Conservation (phyloP, 1,284 basidiomycete species). For the Leccinum angustisporum region DNA sequence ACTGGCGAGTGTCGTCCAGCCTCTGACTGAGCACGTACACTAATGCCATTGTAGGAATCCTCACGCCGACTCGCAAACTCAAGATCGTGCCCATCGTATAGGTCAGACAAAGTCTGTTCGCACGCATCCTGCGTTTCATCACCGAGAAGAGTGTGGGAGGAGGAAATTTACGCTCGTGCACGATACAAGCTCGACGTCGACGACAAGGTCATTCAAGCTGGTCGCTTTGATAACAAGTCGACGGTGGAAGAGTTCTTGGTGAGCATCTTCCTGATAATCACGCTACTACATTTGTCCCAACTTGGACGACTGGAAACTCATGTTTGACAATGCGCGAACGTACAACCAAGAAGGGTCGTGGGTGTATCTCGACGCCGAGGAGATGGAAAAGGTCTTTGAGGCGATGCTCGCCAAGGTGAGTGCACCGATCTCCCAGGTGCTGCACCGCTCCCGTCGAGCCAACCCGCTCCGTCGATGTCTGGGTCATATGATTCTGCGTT, state of each 20-base stretch:
- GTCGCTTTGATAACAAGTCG: slow-evolving; percentile 99
- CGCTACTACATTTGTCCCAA: background rate
- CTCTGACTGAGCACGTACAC: background rate
- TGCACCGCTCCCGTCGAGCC: slow-evolving; percentile 35
- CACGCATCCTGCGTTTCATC: slow-evolving; percentile 94
- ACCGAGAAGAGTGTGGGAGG: slow-evolving; percentile 97
- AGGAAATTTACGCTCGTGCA: slow-evolving; percentile 94
- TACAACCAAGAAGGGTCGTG: slow-evolving; percentile 89
- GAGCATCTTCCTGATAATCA: slow-evolving; percentile 33
- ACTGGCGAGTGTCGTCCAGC: slow-evolving; percentile 53
- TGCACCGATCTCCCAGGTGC: slow-evolving; percentile 73
- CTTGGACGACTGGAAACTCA: slow-evolving; percentile 76
- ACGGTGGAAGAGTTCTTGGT: slow-evolving; percentile 94
- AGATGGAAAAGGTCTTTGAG: slow-evolving; percentile 86
- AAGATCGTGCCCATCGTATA: slow-evolving; percentile 99
- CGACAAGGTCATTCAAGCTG: slow-evolving; percentile 99
- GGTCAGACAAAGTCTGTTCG: slow-evolving; percentile 98
- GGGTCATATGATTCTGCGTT: slow-evolving; percentile 65
- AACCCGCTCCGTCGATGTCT: slow-evolving; percentile 42
- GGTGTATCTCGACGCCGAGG: slow-evolving; percentile 92
- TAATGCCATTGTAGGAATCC: slow-evolving; percentile 68
- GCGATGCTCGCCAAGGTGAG: slow-evolving; percentile 59
- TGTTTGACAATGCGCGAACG: slow-evolving; percentile 91
- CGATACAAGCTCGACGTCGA: slow-evolving; percentile 98
- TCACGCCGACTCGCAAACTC: slow-evolving; percentile 97